Evolutionary conservation across 768 basidiomycete species (phyloP), one percentile per base, ranked within the genome.

Genomic region (Trametes punicea): DNA sequence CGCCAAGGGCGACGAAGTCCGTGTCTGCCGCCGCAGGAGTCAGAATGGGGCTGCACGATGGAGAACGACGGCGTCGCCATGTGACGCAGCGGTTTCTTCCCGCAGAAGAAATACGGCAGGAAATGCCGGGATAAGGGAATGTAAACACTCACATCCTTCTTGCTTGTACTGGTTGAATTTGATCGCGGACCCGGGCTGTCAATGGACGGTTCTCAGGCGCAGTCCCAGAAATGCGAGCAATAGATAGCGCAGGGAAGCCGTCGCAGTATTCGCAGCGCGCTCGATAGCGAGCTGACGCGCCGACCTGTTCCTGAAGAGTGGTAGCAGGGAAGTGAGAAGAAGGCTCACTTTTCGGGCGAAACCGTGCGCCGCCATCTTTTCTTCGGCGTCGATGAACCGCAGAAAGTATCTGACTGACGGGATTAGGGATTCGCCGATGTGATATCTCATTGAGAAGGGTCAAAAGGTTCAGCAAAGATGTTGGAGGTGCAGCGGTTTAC

Each of bases 121-220:
- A 25, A n/a, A 21, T 3, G 21, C 13, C 2, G 39, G 33, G 27
- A 44, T 8, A 29, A 18, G 30, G 39, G n/a, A 52, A 40, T 36
- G 8, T 13, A 6, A 20, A 7, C 44, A 71, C 83, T 59, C 63
- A 84, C 83, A 85, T 39, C 77, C 81, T 67, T 85, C 84, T 4
- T 70, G 74, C 63, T 79, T 82, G 60, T 68, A 74, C 44, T 77
- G 77, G 36, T 75, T 77, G 48, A 87, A 74, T 63, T 86, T 86
- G 68, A 86, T 72, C 3, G 80, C 80, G 38, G 80, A 80, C 26
- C 84, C 84, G 1, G 81, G 80, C 83, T 86, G 63, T 26, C 34
- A 36, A 47, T 4, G 38, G 18, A 55, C 16, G 45, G 51, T 48
- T n/a, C 11, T 58, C 36, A 50, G 40, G 6, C n/a, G 21, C 54